A percentile compares a stretch with the other conserved stretches of the same genome.
These are phyloP conservation scores for Pinus taeda DNA, from an alignment of 75 land plant species.

Conservation along the genomic window DNA sequence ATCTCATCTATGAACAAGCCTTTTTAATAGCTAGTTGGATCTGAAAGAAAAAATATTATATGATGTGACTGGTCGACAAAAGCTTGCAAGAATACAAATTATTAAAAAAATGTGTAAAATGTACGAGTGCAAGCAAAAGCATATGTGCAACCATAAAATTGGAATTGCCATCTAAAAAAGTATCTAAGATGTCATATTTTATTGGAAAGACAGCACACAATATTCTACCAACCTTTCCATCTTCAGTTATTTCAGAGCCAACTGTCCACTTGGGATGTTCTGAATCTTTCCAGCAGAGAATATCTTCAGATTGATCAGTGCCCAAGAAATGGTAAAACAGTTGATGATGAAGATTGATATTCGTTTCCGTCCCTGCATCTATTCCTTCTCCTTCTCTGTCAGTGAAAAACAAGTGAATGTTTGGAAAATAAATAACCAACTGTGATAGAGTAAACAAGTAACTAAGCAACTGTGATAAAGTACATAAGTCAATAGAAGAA, in stretches of 20 bases:
- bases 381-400: constrained; percentile 38
- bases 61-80: no score
- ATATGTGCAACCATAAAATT: no score
- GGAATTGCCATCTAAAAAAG: not conserved
- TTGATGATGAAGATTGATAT: constrained; percentile 75
- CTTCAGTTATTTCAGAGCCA: constrained; percentile 69
- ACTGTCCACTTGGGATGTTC: constrained; percentile 65
- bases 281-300: constrained; percentile 89
- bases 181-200: not conserved
- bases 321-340: constrained; percentile 89
- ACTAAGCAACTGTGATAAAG: no score
- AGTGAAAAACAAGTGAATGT: not conserved
- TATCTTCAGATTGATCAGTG: constrained; percentile 93
- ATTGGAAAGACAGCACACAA: not conserved
- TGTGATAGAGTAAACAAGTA: not conserved
- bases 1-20: no score
- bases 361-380: constrained; percentile 95
- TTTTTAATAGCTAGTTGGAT: no score
- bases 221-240: constrained; percentile 73
- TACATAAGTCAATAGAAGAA: not conserved
- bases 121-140: no score
- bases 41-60: no score
- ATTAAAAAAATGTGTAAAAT: no score
- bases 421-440: not conserved
- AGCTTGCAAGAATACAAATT: no score